Percentiles rank a stretch among this genome's conserved stretches.
phyloP scores from a whole-genome alignment of 345 rosid genomes.

The Moringa oleifera region DNA sequence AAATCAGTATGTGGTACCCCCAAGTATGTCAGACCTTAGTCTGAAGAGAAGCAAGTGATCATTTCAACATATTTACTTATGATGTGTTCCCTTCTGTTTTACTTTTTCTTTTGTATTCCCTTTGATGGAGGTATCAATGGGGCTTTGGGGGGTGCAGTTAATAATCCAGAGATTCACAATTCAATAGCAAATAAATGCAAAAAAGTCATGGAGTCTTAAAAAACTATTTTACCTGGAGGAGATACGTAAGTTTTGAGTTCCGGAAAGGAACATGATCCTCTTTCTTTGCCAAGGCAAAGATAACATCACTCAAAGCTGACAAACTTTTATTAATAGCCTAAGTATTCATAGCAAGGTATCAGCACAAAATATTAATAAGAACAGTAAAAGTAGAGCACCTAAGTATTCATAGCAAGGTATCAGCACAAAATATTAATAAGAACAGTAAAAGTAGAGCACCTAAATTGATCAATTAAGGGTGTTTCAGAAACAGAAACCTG shows the following conservation, averaged over 20 bases:
- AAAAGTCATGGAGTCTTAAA: not conserved
- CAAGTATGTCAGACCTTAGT: too few species aligned
- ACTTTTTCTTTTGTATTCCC: not conserved
- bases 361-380: not conserved
- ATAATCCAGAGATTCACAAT: too few species aligned
- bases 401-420: slow-evolving; percentile 11
- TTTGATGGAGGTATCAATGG: not conserved
- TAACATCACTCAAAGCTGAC: slow-evolving; percentile 77
- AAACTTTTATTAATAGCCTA: slow-evolving; percentile 94
- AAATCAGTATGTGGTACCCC: not conserved
- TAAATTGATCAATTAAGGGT: slow-evolving; percentile 12
- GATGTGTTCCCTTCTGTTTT: too few species aligned
- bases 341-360: slow-evolving; percentile 11
- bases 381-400: slow-evolving; percentile 32
- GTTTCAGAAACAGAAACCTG: slow-evolving; percentile 39
- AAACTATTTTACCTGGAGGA: slow-evolving; percentile 64
- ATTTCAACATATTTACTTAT: too few species aligned
- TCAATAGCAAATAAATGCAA: too few species aligned
- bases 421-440: not conserved
- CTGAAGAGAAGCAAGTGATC: too few species aligned
- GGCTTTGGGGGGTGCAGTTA: not conserved
- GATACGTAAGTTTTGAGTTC: slow-evolving; percentile 86
- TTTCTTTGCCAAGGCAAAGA: slow-evolving; percentile 87
- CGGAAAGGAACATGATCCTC: slow-evolving; percentile 94
- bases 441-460: slow-evolving; percentile 24